phyloP scores from a whole-genome alignment of 352 stramenopile genomes.

The Phytophthora nicotianae region DNA sequence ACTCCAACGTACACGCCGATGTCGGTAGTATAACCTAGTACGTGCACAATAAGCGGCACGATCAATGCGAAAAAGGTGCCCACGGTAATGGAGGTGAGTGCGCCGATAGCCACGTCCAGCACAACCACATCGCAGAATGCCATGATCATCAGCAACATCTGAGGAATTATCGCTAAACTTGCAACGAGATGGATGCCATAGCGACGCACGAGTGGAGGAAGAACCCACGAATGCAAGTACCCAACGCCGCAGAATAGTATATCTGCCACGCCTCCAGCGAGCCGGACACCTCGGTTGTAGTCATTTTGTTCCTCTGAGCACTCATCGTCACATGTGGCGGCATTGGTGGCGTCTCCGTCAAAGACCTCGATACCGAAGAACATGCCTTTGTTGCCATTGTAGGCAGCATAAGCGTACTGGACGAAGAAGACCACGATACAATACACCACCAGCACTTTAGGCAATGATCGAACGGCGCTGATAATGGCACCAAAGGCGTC shows the following conservation, averaged over 20 bases:
- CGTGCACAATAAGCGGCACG: conserved; percentile 54
- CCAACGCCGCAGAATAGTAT: conserved; percentile 47
- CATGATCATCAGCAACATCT: conserved; percentile 50
- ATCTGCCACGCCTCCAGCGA: conserved; percentile 50
- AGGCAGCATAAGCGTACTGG: conserved; percentile 60
- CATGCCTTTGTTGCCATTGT: conserved; percentile 68
- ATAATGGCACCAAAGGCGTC: conserved; percentile 38
- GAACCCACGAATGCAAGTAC: conserved; percentile 53
- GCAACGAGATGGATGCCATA: conserved; percentile 42
- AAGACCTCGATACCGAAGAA: conserved; percentile 66
- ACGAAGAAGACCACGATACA: conserved; percentile 47
- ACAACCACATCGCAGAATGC: conserved; percentile 42
- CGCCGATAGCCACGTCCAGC: conserved; percentile 40
- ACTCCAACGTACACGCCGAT: conserved; percentile 64
- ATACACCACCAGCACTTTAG: conserved; percentile 31
- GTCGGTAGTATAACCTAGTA: conserved; percentile 40
- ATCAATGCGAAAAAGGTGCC: conserved; percentile 51
- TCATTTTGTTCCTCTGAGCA: conserved; percentile 43
- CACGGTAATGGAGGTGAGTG: conserved; percentile 50
- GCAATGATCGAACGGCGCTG: conserved; percentile 28
- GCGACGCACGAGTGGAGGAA: conserved; percentile 43
- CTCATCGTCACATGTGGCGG: conserved; percentile 34
- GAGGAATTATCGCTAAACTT: conserved; percentile 40
- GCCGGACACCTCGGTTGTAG: conserved; percentile 48
- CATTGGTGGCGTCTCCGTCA: conserved; percentile 36